Percentiles rank a stretch among this genome's conserved stretches.
Conservation (phyloP, 371 early-diverging fungal species). For the Mucor mucedo region DNA sequence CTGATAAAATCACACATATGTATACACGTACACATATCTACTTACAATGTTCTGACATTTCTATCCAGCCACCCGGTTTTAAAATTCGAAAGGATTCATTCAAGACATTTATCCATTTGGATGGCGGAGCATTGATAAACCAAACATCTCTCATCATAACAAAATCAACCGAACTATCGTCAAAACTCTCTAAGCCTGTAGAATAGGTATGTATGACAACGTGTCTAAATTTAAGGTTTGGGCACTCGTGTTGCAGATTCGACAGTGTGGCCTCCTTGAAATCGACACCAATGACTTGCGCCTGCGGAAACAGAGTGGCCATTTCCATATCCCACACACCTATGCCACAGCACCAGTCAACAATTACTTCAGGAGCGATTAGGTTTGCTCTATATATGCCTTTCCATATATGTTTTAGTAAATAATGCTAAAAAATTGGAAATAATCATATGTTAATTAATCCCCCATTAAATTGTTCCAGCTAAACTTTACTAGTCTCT, state of each 20-base stretch:
- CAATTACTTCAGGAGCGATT: slow-evolving; percentile 30
- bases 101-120: slow-evolving; percentile 34
- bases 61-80: slow-evolving; percentile 34
- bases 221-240: slow-evolving; percentile 30
- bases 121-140: slow-evolving; percentile 30
- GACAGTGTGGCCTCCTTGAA: slow-evolving; percentile 20
- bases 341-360: slow-evolving; percentile 47
- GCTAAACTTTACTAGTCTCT: slow-evolving; percentile 30
- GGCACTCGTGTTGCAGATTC: slow-evolving; percentile 2
- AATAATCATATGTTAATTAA: neutral
- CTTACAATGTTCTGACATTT: slow-evolving; percentile 23
- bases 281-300: slow-evolving; percentile 39
- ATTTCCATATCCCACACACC: slow-evolving; percentile 50
- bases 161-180: slow-evolving; percentile 31
- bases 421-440: slow-evolving; percentile 38
- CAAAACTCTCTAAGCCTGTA: slow-evolving; percentile 34
- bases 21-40: neutral
- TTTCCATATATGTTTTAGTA: slow-evolving; percentile 36
- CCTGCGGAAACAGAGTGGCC: slow-evolving; percentile 39
- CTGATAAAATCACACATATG: neutral
- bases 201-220: slow-evolving; percentile 16
- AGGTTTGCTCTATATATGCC: slow-evolving; percentile 30
- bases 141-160: slow-evolving; percentile 43
- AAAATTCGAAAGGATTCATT: slow-evolving; percentile 34
- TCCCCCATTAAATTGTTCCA: neutral